Conservation (phyloP, 2,329 filamentous ascomycete genomes). For the Fusarium odoratissimum region DNA sequence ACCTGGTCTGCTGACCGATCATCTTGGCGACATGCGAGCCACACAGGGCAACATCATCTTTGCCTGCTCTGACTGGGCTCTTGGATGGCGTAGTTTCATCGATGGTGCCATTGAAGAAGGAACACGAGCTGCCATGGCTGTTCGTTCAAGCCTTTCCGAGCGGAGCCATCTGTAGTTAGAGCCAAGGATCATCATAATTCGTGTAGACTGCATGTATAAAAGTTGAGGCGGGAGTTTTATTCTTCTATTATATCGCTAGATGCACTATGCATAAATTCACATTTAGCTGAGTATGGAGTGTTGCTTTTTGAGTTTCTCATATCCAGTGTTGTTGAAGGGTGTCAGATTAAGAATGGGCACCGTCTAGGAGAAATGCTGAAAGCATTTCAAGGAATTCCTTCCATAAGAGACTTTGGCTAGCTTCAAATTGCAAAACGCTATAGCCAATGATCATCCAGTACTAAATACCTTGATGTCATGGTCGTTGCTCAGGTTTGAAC, state of each 20-base stretch:
- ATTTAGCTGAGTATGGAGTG: accelerated
- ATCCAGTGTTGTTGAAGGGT: accelerated
- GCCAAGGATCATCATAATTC: accelerated
- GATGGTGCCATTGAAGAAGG: slow-evolving; percentile 63
- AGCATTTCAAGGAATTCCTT: too few relatives aligned
- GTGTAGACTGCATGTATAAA: background rate
- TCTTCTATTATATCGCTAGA: background rate
- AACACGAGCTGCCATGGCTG: slow-evolving; percentile 42
- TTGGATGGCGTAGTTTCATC: slow-evolving; percentile 62
- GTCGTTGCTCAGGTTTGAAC: background rate
- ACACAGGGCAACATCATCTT: slow-evolving; percentile 59
- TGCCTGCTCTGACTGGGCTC: slow-evolving; percentile 61
- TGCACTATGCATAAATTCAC: too few relatives aligned
- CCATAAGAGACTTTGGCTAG: accelerated
- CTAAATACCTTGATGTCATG: background rate
- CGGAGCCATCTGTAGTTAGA: background rate
- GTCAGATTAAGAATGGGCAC: accelerated
- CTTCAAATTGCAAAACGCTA: accelerated
- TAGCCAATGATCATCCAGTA: background rate
- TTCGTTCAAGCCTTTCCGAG: slow-evolving; percentile 11
- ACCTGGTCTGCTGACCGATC: slow-evolving; percentile 52
- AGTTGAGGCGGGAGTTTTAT: background rate
- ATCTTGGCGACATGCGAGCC: slow-evolving; percentile 55
- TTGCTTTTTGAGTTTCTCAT: background rate
- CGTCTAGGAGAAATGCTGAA: accelerated